Percentiles rank a stretch among this genome's conserved stretches.
These are phyloP conservation scores for Aspergillus arachidicola DNA, from an alignment of 2,329 filamentous ascomycete genomes.

Conservation along the genomic window DNA sequence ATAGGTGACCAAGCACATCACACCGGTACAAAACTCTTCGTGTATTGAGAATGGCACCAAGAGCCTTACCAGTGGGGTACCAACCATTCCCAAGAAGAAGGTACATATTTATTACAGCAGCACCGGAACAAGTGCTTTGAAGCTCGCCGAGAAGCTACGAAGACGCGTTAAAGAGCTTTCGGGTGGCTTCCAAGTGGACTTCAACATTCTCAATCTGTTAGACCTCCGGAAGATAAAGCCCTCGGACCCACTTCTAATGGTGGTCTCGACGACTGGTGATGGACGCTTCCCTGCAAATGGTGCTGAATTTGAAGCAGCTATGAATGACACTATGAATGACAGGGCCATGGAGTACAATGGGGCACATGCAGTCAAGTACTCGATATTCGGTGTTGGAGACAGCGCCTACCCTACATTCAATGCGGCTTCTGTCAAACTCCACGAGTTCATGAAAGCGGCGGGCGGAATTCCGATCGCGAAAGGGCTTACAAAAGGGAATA, in stretches of 20 bases:
- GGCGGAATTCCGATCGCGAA: neutral
- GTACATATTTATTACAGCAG: slow-evolving; percentile 6
- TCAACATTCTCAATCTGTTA: neutral
- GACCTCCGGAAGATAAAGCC: neutral
- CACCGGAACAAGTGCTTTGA: neutral
- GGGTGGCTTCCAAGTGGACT: neutral
- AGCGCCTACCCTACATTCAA: slow-evolving; percentile 8
- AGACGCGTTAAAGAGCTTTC: neutral
- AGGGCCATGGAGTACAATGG: neutral
- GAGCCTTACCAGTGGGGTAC: neutral
- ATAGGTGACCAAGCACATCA: neutral
- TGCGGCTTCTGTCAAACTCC: neutral
- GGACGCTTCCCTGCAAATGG: slow-evolving; percentile 3
- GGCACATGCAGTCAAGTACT: neutral
- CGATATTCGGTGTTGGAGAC: slow-evolving; percentile 5
- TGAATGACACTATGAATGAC: neutral
- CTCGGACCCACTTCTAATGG: neutral
- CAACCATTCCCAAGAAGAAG: neutral
- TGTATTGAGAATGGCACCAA: neutral
- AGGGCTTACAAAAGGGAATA: neutral
- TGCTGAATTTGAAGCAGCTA: neutral
- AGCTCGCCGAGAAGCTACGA: neutral
- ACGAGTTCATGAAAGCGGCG: neutral
- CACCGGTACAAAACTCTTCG: neutral
- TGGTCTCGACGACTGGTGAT: neutral